Evolutionary conservation across 2,329 filamentous ascomycete genomes (phyloP).

Genomic region (Amauroascus verrucosus): DNA sequence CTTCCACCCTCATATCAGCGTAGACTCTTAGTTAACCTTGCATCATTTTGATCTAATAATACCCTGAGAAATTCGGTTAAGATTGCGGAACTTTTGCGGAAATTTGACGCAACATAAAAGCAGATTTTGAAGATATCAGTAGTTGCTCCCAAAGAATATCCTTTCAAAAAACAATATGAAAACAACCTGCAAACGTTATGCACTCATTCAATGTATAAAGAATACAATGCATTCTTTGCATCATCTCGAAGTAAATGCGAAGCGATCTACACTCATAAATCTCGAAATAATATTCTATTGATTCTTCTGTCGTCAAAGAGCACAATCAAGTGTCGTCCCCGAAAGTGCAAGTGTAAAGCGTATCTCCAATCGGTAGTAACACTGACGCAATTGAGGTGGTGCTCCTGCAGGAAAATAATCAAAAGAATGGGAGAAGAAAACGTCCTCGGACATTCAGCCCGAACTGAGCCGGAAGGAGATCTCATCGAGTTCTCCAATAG

Average conservation of each 20-base stretch:
- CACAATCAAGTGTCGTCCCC: background rate
- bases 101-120: too few relatives aligned
- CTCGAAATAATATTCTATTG: background rate
- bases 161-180: background rate
- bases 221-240: background rate
- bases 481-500: background rate
- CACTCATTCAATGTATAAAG: background rate
- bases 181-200: background rate
- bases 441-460: background rate
- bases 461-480: background rate
- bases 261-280: background rate
- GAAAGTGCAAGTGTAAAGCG: background rate
- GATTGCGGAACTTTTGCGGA: too few relatives aligned
- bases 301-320: background rate
- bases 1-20: background rate
- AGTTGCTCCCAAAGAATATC: background rate
- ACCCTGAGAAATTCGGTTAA: too few relatives aligned
- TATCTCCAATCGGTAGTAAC: background rate
- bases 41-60: background rate
- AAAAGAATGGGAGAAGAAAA: background rate
- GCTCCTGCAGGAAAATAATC: background rate
- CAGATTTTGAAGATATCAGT: too few relatives aligned
- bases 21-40: background rate
- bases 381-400: background rate
- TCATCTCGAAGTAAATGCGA: background rate